Percentiles rank a stretch among this genome's conserved stretches.
Evolutionary conservation across 305 asterid genomes (phyloP).

Genomic region (Fraxinus angustifolia): DNA sequence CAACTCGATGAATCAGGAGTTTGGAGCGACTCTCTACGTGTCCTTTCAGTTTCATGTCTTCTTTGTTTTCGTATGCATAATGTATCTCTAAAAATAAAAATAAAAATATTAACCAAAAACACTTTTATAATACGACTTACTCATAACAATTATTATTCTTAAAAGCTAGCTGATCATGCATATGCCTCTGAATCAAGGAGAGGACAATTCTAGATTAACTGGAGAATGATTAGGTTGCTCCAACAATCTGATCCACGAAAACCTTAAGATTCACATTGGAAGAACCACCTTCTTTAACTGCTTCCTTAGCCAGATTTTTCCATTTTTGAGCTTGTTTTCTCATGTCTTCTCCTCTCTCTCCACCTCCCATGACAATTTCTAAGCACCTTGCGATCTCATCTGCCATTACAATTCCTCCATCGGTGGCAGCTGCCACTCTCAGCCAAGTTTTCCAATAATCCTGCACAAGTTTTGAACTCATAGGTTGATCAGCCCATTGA

Average conservation of each 20-base stretch:
- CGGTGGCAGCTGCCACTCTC: slow-evolving; percentile 25
- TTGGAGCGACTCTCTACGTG: neutral
- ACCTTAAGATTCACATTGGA: slow-evolving; percentile 31
- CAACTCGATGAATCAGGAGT: neutral
- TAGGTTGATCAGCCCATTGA: slow-evolving; percentile 40
- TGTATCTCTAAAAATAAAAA: neutral
- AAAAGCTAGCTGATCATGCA: neutral
- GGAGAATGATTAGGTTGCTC: neutral
- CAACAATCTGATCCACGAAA: slow-evolving; percentile 30
- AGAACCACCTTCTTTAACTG: slow-evolving; percentile 36
- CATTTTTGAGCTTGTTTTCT: slow-evolving; percentile 35
- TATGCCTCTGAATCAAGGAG: neutral
- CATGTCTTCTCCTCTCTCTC: slow-evolving; percentile 23
- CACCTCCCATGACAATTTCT: slow-evolving; percentile 37
- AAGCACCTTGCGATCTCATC: slow-evolving; percentile 36
- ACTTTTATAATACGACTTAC: neutral
- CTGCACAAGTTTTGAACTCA: slow-evolving; percentile 42
- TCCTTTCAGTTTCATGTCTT: neutral
- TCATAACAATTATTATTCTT: neutral
- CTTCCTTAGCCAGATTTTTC: slow-evolving; percentile 40
- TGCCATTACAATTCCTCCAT: slow-evolving; percentile 30
- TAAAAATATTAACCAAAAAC: neutral
- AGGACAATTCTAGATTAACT: neutral
- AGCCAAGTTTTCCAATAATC: slow-evolving; percentile 50
- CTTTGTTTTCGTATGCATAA: neutral